phyloP scores from a whole-genome alignment of 306 rosid species.

The Abrus precatorius region DNA sequence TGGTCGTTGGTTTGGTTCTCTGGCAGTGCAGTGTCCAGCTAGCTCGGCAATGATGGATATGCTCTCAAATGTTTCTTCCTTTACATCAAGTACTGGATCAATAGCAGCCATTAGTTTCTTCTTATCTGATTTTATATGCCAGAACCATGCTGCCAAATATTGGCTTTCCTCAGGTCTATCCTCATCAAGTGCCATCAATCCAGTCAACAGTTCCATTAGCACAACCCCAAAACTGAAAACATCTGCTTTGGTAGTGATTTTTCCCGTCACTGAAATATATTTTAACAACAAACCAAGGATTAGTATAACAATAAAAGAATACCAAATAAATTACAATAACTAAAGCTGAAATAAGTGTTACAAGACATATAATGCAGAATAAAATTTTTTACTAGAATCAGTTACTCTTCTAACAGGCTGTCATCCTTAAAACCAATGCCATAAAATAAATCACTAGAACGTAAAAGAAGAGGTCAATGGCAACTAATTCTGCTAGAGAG shows the following conservation, averaged over 20 bases:
- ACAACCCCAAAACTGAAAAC: conserved; percentile 99
- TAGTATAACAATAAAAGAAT: conserved; percentile 38
- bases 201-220: conserved; percentile 92
- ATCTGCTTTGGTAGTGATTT: conserved; percentile 96
- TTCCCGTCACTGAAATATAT: conserved; percentile 86
- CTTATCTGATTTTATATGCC: conserved; percentile 88
- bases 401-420: conserved; percentile 24
- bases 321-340: conserved; percentile 18
- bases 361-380: conserved; percentile 12
- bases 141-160: conserved; percentile 96
- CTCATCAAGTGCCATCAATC: conserved; percentile 94
- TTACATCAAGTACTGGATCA: conserved; percentile 70
- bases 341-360: not conserved
- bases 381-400: conserved; percentile 7
- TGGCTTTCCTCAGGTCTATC: conserved; percentile 90
- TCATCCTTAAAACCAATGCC: conserved; percentile 31
- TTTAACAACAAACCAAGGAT: conserved; percentile 43
- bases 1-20: conserved; percentile 93
- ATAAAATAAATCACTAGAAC: conserved; percentile 26
- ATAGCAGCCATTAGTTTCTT: conserved; percentile 87
- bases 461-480: conserved; percentile 9
- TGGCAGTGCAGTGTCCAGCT: conserved; percentile 98
- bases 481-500: conserved; percentile 35
- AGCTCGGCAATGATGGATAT: conserved; percentile 72
- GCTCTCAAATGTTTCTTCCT: conserved; percentile 85